Evolutionary conservation across 192 early-diverging fungal genomes (phyloP).

Genomic region (Geranomyces michiganensis): DNA sequence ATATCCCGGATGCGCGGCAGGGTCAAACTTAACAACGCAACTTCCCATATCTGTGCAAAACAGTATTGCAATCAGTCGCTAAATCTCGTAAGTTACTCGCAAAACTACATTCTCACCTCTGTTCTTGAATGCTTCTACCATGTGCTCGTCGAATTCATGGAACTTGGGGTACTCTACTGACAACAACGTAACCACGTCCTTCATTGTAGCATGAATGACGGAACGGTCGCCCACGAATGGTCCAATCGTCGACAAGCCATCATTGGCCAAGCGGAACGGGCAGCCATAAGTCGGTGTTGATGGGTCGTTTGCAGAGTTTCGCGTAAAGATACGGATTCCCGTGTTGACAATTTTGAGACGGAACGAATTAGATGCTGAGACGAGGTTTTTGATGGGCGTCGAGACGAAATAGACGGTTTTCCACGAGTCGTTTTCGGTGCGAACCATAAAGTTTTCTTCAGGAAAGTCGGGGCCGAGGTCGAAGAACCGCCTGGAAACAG

Average conservation of each 20-base stretch:
- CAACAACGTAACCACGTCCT: slow-evolving; percentile 42
- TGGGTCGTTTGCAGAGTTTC: slow-evolving; percentile 36
- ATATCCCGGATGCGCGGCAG: slow-evolving; percentile 29
- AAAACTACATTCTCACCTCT: slow-evolving; percentile 14
- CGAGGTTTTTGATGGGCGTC: slow-evolving; percentile 72
- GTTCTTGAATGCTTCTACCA: not conserved
- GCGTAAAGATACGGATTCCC: slow-evolving; percentile 85
- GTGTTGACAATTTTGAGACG: slow-evolving; percentile 82
- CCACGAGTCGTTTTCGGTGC: slow-evolving; percentile 69
- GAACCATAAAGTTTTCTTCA: slow-evolving; percentile 81
- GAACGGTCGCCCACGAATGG: slow-evolving; percentile 37
- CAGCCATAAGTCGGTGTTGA: slow-evolving; percentile 17
- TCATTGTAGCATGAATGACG: slow-evolving; percentile 17
- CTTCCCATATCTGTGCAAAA: slow-evolving; percentile 39
- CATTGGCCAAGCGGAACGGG: slow-evolving; percentile 49
- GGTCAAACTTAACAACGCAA: slow-evolving; percentile 50
- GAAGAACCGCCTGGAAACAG: slow-evolving; percentile 64
- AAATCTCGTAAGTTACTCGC: slow-evolving; percentile 7
- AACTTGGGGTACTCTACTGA: slow-evolving; percentile 50
- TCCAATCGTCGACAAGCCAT: slow-evolving; percentile 45
- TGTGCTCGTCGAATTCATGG: slow-evolving; percentile 30
- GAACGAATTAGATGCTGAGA: slow-evolving; percentile 59
- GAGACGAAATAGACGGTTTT: slow-evolving; percentile 87
- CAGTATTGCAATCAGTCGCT: not conserved
- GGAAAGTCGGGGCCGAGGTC: slow-evolving; percentile 78